Base-by-base conservation (phyloP, 75 land plant genomes). In the Sequoiadendron giganteum region DNA sequence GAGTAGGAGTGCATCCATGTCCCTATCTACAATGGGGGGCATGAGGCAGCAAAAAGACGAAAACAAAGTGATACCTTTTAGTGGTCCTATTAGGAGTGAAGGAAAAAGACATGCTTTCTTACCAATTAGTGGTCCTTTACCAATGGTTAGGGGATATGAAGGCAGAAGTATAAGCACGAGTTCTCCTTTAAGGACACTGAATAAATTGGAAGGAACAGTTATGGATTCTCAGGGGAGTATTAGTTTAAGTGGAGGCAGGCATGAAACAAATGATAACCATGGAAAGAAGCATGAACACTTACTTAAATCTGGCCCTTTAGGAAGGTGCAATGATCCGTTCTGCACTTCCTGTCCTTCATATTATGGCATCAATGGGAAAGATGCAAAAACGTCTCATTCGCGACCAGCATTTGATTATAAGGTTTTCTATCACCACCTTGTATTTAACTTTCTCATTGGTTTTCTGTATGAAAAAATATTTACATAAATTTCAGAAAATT, bases 251-350 rank as follows among this genome's bases (percentile, higher is more conserved):
- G 89, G 61, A 58, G 28, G 87, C n/a, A 75, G 87, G 39, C 86
- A 91, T 47, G 87, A 88, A 88, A 10, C 65, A 30, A 54, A 42
- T 55, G 85, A 89, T 36, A 79, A 54, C 10, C 39, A 72, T 83
- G 86, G 52, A 47, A n/a, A 38, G 10, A 92, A 86, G 86, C 88
- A 95, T 88, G 95, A 94, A 75, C 92, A 96, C 90, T 83, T 96
- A 45, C 86, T 92, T 86, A 95, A 86, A 86, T 96, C 98, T 81
- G 98, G 95, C 19, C 93, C 89, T 21, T 80, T 96, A 83, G 98
- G 96, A 77, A 87, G 85, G 84, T 96, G 98, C 87, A 91, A 93
- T 80, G 95, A 95, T 87, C 97, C 95, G 42, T 95, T 92, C 86
- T 96, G 97, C 88, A 93, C 92, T 79, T 86, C 93, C 15, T 95